phyloP scores from a whole-genome alignment of 139 green algal species.

The Closterium sp. region DNA sequence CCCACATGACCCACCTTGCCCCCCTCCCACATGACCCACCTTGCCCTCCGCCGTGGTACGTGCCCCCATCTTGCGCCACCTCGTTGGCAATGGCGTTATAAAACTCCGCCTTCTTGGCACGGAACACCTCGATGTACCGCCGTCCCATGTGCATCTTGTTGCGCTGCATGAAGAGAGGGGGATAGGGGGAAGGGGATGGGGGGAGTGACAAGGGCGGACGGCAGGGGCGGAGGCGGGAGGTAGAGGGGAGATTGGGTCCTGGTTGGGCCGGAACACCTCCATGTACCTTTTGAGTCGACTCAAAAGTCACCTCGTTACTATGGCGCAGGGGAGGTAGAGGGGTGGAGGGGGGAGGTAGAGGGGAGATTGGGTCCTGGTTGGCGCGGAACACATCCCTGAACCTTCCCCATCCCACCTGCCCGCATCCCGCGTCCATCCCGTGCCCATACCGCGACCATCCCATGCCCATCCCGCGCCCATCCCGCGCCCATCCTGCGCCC shows the following conservation, averaged over 20 bases:
- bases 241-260: background rate
- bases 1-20: too few species aligned
- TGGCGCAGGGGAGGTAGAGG: too few species aligned
- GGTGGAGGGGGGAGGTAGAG: too few species aligned
- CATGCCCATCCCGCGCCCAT: background rate
- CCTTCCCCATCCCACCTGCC: conserved; percentile 26
- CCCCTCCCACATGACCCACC: too few species aligned
- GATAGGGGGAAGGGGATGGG: too few species aligned
- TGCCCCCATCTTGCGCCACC: conserved; percentile 55
- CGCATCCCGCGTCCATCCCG: background rate
- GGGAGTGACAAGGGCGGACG: too few species aligned
- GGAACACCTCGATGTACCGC: conserved; percentile 80
- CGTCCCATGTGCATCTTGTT: conserved; percentile 72
- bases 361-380: conserved; percentile 2
- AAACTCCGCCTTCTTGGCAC: too few species aligned
- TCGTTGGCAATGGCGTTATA: conserved; percentile 9
- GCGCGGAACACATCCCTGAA: conserved; percentile 77
- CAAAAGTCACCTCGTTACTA: too few species aligned
- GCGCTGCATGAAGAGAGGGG: background rate
- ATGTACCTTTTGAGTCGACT: too few species aligned
- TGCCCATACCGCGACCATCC: conserved; percentile 54
- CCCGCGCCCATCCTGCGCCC: background rate
- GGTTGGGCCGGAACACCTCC: conserved; percentile 58
- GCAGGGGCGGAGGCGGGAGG: too few species aligned
- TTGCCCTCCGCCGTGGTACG: conserved; percentile 51